Evolutionary conservation across 208 protist genomes (phyloP), one percentile per base, ranked within the genome.

Genomic region (Blechomonas ayalai): DNA sequence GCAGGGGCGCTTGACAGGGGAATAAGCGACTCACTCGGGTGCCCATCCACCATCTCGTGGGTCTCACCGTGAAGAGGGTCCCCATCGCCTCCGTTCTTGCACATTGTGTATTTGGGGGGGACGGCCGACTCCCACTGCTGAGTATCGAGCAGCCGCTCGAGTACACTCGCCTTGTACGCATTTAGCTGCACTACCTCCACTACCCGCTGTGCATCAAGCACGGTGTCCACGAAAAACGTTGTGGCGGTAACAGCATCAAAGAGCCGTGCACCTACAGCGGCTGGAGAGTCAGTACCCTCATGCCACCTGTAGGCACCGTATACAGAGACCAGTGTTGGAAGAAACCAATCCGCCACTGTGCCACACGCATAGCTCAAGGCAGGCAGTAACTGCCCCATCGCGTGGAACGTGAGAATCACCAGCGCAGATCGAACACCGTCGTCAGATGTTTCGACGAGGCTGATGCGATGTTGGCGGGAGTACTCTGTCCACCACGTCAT

Each of bases 121-220:
- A n/a, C n/a, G 16, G 8, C 7, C n/a, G 55, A 52, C 63, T 89
- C 80, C 80, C 75, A 84, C 38, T 56, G 31, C 4, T 50, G 52
- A 13, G 49, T 28, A 36, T 77, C 62, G 8, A 79, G 38, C 19
- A 90, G 27, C 19, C 58, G 52, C 37, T 76, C 67, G 16, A 90
- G 52, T 22, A 79, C 58, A 36, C 58, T 70, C 4, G 75, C 76
- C 62, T 90, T 90, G 67, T 90, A 78, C 4, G 69, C 81, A 46
- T 90, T 84, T 29, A 59, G 26, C 55, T 80, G 39, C 24, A 90
- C 55, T 41, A 85, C 57, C 36, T 85, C 81, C 28, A 49, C 35
- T 15, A 90, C 63, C 8, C 67, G 69, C 4, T 36, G 62, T 0
- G 39, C 51, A 38, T 90, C 81, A 1, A 62, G n/a, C 10, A 70